Base-by-base conservation (phyloP, 805 yeast genomes). In the Yarrowia sp. region DNA sequence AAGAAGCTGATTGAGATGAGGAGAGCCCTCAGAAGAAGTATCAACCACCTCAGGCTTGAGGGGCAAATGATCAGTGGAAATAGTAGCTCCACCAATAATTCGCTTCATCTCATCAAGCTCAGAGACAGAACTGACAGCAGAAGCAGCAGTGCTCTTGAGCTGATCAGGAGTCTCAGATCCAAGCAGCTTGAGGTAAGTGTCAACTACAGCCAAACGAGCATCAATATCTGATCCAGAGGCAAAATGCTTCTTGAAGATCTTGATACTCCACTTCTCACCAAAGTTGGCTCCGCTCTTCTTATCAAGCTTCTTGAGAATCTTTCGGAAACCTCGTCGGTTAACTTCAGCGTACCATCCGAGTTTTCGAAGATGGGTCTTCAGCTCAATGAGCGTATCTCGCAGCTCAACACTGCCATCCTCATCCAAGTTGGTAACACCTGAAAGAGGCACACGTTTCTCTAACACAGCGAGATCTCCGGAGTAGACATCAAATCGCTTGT, bases 261-360 rank as follows among this genome's bases (percentile, higher is more conserved):
- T 84, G 1, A 93, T 83, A 33, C 81, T 74, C 65, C 84, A 87
- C n/a, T 80, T 74, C 31, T 78, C 77, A 70, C 86, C 88, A 58
- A 83, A 82, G 63, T 75, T 74, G 0, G 89, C 83, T 7, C 89
- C 88, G 32, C 83, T 79, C 74, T 91, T 91, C 78, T 93, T 93
- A 75, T 93, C 98, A 70, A 92, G 80, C 68, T 92, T 92, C 77
- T 92, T 92, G 72, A 93, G 79, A 68, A 93, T 93, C 77, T 92
- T 92, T 64, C 86, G 83, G 70, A 92, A 89, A 0, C 97, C 98
- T 67, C 96, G 85, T 72, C 88, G 90, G 78, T 92, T 92, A 71
- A 92, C 83, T 72, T 93, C 98, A 28, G 96, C 96, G 74, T 84
- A 92, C 97, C 98, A 93, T 74, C 90, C 92, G 73, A 92, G 79